Percentiles rank a stretch among this genome's conserved stretches.
Conservation (phyloP, 2,329 filamentous ascomycete genomes). For the Trichoderma sp. region DNA sequence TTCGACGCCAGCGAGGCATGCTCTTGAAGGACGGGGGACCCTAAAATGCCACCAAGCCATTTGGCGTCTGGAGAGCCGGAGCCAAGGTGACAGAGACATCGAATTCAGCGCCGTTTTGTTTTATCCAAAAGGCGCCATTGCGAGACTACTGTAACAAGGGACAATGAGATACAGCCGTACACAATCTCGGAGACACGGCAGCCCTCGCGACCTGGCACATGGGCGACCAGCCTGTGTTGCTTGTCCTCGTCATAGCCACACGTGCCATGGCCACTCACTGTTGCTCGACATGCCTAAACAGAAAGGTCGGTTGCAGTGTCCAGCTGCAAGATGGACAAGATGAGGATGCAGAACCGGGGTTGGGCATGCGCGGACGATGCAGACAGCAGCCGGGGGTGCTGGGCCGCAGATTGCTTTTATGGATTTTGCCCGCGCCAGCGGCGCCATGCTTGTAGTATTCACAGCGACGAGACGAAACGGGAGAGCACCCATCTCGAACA, state of each 20-base stretch:
- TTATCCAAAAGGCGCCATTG: neutral
- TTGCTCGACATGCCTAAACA: constrained; percentile 8
- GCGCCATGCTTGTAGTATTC: constrained; percentile 9
- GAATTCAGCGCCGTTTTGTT: neutral
- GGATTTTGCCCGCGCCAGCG: constrained; percentile 19
- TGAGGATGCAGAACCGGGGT: constrained; percentile 14
- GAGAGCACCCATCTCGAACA: neutral
- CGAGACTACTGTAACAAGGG: neutral
- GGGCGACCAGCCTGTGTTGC: neutral
- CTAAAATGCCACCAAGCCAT: neutral
- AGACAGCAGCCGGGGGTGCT: constrained; percentile 7
- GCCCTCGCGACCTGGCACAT: neutral
- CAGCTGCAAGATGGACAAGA: constrained; percentile 20
- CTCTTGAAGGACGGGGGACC: neutral
- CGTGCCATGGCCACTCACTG: neutral
- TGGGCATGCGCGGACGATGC: constrained; percentile 12
- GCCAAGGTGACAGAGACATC: constrained; percentile 1
- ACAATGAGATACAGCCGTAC: neutral
- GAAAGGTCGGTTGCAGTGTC: constrained; percentile 16
- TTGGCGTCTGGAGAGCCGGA: constrained; percentile 11
- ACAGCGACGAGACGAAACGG: neutral
- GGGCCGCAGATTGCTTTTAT: constrained; percentile 8
- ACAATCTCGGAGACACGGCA: neutral
- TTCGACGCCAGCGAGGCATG: constrained; percentile 13
- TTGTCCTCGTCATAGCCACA: constrained; percentile 4